Evolutionary conservation across 768 basidiomycete species (phyloP).

Genomic region (Amanita rimosa): DNA sequence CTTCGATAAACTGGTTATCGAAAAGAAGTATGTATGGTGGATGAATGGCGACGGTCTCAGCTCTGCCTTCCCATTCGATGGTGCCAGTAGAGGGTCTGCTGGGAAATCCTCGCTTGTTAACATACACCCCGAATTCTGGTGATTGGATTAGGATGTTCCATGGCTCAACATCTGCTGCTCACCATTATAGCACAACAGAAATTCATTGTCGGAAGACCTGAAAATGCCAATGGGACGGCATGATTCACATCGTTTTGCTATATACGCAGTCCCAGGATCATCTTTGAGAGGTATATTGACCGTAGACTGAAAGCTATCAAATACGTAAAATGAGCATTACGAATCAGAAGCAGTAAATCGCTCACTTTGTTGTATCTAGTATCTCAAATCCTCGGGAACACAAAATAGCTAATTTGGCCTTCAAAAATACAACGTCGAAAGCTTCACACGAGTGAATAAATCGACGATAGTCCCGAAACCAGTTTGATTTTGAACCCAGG

Average conservation of each 20-base stretch:
- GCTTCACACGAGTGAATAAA: conserved; percentile 84
- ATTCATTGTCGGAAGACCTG: conserved; percentile 84
- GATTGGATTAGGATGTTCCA: conserved; percentile 1
- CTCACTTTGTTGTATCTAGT: conserved; percentile 90
- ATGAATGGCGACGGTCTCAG: conserved; percentile 85
- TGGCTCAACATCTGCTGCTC: conserved; percentile 13
- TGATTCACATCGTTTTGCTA: conserved; percentile 80
- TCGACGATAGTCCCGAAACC: conserved; percentile 88
- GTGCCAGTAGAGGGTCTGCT: conserved; percentile 52
- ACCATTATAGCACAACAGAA: conserved; percentile 92
- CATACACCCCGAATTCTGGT: conserved; percentile 87
- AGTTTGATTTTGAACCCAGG: conserved; percentile 65
- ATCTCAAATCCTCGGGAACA: conserved; percentile 95
- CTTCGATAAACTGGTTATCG: conserved; percentile 86
- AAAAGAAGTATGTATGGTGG: conserved; percentile 86
- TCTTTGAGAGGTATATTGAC: conserved; percentile 84
- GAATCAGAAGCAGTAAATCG: not conserved
- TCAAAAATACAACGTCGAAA: conserved; percentile 81
- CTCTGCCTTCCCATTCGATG: conserved; percentile 93
- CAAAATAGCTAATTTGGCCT: conserved; percentile 83
- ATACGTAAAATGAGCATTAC: not conserved
- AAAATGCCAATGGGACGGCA: conserved; percentile 91
- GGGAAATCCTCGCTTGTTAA: conserved; percentile 88
- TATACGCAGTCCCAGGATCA: conserved; percentile 45
- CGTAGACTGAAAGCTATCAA: conserved; percentile 59